Conservation (phyloP, 371 early-diverging fungal species). For the Syncephalastrum racemosum region DNA sequence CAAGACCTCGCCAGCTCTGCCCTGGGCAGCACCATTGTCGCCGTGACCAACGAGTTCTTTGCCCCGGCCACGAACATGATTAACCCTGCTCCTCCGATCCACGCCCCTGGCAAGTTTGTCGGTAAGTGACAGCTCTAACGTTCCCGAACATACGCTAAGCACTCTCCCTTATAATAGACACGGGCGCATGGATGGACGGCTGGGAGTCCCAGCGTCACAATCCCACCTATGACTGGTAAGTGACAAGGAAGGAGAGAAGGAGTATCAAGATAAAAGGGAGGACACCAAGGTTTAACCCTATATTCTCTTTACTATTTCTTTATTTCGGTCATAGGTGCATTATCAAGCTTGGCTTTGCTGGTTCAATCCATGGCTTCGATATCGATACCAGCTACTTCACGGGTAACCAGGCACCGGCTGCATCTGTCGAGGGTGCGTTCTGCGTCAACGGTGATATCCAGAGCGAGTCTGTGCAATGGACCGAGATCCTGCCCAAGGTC, state of each 20-base stretch:
- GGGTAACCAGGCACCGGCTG: conserved; percentile 83
- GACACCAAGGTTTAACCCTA: background rate
- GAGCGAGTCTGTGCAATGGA: conserved; percentile 64
- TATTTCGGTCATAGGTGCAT: conserved; percentile 48
- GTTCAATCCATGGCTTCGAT: conserved; percentile 81
- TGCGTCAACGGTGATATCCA: conserved; percentile 45
- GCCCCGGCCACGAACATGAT: conserved; percentile 81
- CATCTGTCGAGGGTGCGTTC: conserved; percentile 72
- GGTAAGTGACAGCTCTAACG: conserved; percentile 26
- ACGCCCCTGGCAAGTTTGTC: conserved; percentile 59
- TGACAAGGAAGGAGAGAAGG: background rate
- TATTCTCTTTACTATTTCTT: background rate
- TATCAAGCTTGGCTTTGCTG: conserved; percentile 83
- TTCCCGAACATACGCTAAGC: background rate
- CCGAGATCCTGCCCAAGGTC: conserved; percentile 69
- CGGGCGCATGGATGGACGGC: conserved; percentile 84
- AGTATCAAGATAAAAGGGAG: background rate
- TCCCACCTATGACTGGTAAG: conserved; percentile 73
- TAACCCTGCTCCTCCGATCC: conserved; percentile 68
- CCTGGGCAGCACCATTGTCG: conserved; percentile 73
- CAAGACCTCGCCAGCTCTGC: conserved; percentile 75
- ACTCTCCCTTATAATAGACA: conserved; percentile 27
- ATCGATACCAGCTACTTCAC: conserved; percentile 87
- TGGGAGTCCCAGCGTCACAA: conserved; percentile 93
- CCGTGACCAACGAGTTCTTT: conserved; percentile 88